Evolutionary conservation across 148 eudicot genomes (phyloP).

Genomic region (Pouteria glomerata): DNA sequence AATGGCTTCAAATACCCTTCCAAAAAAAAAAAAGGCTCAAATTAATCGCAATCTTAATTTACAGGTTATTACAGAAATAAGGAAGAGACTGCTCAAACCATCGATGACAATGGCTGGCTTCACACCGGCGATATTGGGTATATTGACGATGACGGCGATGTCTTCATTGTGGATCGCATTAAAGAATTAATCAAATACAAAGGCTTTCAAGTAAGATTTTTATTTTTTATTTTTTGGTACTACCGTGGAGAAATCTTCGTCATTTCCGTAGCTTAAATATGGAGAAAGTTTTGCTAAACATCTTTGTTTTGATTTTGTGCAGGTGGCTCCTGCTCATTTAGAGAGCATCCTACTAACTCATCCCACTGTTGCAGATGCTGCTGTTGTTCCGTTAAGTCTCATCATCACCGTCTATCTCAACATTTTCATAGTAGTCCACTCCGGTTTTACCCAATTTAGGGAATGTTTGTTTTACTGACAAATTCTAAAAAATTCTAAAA

Average conservation of each 20-base stretch:
- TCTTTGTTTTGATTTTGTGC: neutral
- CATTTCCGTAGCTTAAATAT: no score
- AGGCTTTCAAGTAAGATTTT: conserved; percentile 73
- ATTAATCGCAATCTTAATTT: no score
- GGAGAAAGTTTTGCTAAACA: neutral
- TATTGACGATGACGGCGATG: conserved; percentile 90
- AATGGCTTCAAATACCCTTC: no score
- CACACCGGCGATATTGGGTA: conserved; percentile 94
- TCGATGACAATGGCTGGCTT: conserved; percentile 84
- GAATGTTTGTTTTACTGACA: no score
- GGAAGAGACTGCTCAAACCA: conserved; percentile 63
- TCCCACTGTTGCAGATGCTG: conserved; percentile 78
- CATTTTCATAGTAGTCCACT: no score
- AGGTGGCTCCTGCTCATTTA: conserved; percentile 97
- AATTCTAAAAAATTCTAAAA: no score
- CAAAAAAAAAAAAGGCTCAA: no score
- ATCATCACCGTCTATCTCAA: no score
- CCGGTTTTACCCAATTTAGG: no score
- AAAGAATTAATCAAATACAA: conserved; percentile 91
- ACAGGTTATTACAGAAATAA: conserved; percentile 82
- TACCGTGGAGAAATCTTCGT: neutral
- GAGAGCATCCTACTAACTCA: conserved; percentile 83
- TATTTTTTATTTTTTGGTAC: no score
- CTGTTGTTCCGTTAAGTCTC: conserved; percentile 68
- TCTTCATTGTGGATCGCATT: conserved; percentile 87